Base-by-base conservation (phyloP, 306 rosid genomes). In the Boehmeria nivea region DNA sequence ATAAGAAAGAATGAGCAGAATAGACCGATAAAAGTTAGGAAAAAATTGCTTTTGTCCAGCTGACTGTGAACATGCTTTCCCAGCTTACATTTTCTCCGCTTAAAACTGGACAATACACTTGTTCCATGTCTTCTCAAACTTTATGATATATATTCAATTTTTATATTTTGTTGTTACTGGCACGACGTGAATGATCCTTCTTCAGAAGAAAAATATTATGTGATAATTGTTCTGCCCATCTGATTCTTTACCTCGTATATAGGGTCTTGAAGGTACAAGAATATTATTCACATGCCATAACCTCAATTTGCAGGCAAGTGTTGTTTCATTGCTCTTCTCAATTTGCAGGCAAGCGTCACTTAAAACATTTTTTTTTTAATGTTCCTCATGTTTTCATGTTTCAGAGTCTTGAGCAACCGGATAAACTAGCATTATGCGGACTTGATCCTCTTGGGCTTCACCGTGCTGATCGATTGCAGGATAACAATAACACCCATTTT, bases 381-480 rank as follows among this genome's bases (percentile, higher is more conserved):
- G 23, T 54, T 59, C 45, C 45, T 40, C 45, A 8, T 40, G 1
- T 40, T 31, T 40, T 40, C n/a, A 14, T 40, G 10, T 8, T 40
- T 40, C 33, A 89, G 97, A 60, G 76, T 62, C 84, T 77, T 16
- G 86, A 61, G 66, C 70, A 75, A 53, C 95, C 94, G 14, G 87
- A 77, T 43, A 86, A 89, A 67, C 66, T 89, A 56, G 87, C 83
- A 55, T 73, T 86, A 65, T 86, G 95, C 59, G 97, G 97, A 47
- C 95, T 86, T 56, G 95, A 89, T 77, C 87, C 89, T 61, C 56
- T 44, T 46, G 71, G 73, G 19, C 97, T 89, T 74, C 82, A 86
- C 67, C 85, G 78, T 4, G 81, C 84, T 66, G 97, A 89, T 70
- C 95, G 97, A 65, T 80, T 89, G 54, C 87, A 86, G 69, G 94